These are phyloP conservation scores for Candida awuae DNA, from an alignment of 805 yeast genomes.

Conservation along the genomic window DNA sequence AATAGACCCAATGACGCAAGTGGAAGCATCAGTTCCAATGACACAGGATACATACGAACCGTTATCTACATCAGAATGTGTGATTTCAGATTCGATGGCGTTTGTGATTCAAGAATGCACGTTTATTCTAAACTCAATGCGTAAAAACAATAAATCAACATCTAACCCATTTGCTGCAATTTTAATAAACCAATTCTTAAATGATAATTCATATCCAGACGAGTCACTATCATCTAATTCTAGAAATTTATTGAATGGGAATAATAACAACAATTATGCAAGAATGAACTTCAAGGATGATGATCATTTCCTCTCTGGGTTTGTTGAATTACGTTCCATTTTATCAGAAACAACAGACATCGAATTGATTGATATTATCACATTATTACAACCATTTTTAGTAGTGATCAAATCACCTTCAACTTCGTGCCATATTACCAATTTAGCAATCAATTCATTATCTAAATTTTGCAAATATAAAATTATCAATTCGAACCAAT, in stretches of 20 bases:
- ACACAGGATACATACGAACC: background rate
- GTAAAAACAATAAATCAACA: slow-evolving; percentile 68
- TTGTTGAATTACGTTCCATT: slow-evolving; percentile 69
- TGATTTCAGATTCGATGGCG: slow-evolving; percentile 60
- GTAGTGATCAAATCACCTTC: slow-evolving; percentile 74
- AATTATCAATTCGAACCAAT: slow-evolving; percentile 49
- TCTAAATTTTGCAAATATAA: slow-evolving; percentile 64
- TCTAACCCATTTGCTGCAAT: slow-evolving; percentile 74
- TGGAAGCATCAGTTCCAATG: background rate
- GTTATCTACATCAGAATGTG: too few relatives aligned
- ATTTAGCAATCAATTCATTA: slow-evolving; percentile 68
- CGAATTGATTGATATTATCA: slow-evolving; percentile 56
- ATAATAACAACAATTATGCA: background rate
- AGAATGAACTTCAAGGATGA: slow-evolving; percentile 29
- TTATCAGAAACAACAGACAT: slow-evolving; percentile 48
- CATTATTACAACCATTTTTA: slow-evolving; percentile 79
- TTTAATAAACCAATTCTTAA: slow-evolving; percentile 46
- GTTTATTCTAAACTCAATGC: slow-evolving; percentile 78
- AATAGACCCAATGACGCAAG: too few relatives aligned
- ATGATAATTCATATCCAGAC: slow-evolving; percentile 24
- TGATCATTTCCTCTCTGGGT: slow-evolving; percentile 64
- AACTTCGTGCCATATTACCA: slow-evolving; percentile 80
- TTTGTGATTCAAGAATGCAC: slow-evolving; percentile 86
- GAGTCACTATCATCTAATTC: slow-evolving; percentile 12
- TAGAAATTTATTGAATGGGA: background rate